Evolutionary conservation across 2,329 filamentous ascomycete species (phyloP).

Genomic region (Scedosporium aurantiacum): DNA sequence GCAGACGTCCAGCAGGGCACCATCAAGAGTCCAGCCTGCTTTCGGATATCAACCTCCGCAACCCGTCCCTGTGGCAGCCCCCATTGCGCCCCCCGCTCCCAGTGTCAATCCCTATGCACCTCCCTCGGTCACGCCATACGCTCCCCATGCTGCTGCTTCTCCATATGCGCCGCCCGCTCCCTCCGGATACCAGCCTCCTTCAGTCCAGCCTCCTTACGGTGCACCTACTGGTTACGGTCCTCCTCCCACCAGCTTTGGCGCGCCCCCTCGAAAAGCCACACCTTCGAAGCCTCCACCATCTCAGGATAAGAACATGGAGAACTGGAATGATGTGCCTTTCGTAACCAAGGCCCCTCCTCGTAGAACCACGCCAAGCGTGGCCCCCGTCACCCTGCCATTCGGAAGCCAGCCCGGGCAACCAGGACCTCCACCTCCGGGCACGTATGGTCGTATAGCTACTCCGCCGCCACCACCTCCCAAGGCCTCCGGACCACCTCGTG

Average conservation of each 20-base stretch:
- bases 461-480: conserved; percentile 79
- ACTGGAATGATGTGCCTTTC: conserved; percentile 93
- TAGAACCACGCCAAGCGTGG: conserved; percentile 60
- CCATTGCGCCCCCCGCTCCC: conserved; percentile 14
- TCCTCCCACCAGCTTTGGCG: conserved; percentile 20
- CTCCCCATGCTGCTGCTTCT: conserved; percentile 9
- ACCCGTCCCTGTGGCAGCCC: conserved; percentile 17
- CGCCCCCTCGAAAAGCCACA: conserved; percentile 47
- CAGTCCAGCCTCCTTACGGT: conserved; percentile 5
- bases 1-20: conserved; percentile 13
- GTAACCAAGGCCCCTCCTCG: conserved; percentile 66
- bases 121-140: conserved; percentile 16
- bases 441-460: conserved; percentile 50
- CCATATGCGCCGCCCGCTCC: conserved; percentile 2
- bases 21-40: conserved; percentile 28
- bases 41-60: conserved; percentile 38
- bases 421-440: conserved; percentile 41
- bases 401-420: conserved; percentile 46
- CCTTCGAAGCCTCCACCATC: conserved; percentile 61
- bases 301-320: conserved; percentile 58
- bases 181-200: conserved; percentile 8
- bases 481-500: conserved; percentile 55
- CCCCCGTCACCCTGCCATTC: conserved; percentile 66
- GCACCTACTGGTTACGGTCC: conserved; percentile 16
- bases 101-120: conserved; percentile 22